Evolutionary conservation across 768 basidiomycete species (phyloP).

Genomic region (Tephrocybe sp.): DNA sequence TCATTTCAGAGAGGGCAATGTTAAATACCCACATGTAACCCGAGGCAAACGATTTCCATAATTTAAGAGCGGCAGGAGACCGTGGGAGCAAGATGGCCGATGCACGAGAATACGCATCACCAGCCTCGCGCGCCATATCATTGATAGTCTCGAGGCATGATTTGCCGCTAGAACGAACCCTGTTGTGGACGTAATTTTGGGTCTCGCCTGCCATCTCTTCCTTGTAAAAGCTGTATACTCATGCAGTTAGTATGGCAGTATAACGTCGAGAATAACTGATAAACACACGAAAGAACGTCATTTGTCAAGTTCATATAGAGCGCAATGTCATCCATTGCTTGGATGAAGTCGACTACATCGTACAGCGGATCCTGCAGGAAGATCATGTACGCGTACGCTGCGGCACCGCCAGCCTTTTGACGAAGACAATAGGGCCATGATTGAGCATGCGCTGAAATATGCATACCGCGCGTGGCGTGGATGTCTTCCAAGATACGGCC

Average conservation of each 20-base stretch:
- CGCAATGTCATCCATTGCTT: not conserved
- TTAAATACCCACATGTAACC: not conserved
- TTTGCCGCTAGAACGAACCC: not conserved
- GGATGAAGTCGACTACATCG: not conserved
- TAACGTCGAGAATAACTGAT: not conserved
- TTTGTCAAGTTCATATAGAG: not conserved
- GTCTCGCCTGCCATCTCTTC: constrained; percentile 1
- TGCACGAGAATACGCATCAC: not conserved
- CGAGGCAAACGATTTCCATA: not conserved
- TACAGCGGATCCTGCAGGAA: not conserved
- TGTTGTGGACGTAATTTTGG: not conserved
- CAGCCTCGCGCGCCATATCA: not conserved
- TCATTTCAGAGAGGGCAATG: too few species aligned
- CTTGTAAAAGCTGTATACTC: not conserved
- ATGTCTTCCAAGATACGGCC: not conserved
- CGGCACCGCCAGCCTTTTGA: not conserved
- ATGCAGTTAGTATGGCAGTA: not conserved
- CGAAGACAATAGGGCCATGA: not conserved
- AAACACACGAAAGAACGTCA: not conserved
- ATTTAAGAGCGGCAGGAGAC: not conserved
- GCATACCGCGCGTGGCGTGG: not conserved
- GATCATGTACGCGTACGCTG: not conserved
- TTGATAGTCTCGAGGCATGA: not conserved
- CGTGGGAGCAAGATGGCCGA: not conserved
- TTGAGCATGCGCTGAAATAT: not conserved